Conservation (phyloP, 345 rosid species). For the Alliaria petiolata region DNA sequence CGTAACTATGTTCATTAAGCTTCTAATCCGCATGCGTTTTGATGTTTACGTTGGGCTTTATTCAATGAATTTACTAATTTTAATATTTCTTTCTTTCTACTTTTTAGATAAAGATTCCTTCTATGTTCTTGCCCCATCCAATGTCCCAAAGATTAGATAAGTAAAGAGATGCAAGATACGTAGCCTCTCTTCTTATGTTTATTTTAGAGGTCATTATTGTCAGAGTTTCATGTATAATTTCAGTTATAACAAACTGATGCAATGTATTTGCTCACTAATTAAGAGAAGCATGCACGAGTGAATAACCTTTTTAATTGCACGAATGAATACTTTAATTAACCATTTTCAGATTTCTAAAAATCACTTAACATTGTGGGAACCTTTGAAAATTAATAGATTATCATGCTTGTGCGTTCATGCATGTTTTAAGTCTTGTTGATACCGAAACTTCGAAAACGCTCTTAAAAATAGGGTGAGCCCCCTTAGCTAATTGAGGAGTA, state of each 20-base stretch:
- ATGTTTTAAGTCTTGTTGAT: background rate
- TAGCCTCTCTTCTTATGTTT: slow-evolving; percentile 4
- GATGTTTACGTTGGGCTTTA: slow-evolving; percentile 27
- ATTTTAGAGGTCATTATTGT: background rate
- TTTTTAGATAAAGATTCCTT: slow-evolving; percentile 31
- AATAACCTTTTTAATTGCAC: slow-evolving; percentile 12
- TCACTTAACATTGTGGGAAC: background rate
- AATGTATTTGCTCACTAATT: slow-evolving; percentile 12
- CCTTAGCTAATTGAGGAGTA: background rate
- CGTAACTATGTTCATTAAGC: slow-evolving; percentile 7
- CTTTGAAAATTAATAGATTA: background rate
- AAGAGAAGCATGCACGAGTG: slow-evolving; percentile 25
- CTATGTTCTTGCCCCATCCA: slow-evolving; percentile 22
- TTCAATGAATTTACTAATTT: too few relatives aligned
- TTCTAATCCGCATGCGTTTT: slow-evolving; percentile 30
- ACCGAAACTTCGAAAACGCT: background rate
- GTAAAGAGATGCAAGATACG: slow-evolving; percentile 17
- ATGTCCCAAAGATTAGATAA: slow-evolving; percentile 20
- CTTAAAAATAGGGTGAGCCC: background rate
- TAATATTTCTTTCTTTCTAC: background rate
- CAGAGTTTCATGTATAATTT: slow-evolving; percentile 17
- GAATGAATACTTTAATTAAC: background rate
- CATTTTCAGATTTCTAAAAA: background rate
- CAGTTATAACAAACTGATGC: slow-evolving; percentile 5
- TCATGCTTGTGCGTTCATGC: slow-evolving; percentile 9